Base-by-base conservation (phyloP, 495 filamentous ascomycete species). In the Hypoxylon rickii region DNA sequence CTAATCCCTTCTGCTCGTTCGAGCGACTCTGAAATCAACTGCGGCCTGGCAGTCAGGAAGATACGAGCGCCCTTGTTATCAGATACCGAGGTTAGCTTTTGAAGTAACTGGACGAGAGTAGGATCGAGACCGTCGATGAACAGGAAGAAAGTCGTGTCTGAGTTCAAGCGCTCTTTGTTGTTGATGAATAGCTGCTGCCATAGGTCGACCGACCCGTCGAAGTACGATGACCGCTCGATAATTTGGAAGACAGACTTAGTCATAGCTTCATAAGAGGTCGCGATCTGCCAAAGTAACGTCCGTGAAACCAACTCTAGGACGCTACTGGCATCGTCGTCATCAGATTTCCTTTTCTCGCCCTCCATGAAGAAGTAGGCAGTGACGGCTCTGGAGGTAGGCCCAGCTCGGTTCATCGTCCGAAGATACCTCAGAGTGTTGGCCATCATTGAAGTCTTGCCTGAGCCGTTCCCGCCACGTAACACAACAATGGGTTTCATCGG, bases 331-430 rank as follows among this genome's bases (percentile, higher is more conserved):
- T 65, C 53, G n/a, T 67, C 65, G 8, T 62, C 61, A 1, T 67
- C 61, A 17, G 50, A 29, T 43, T 67, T 67, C 40, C 64, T 72
- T 36, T 68, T 68, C 18, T 74, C 71, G n/a, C 65, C 68, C 17
- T 74, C 72, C 21, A 71, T 57, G 36, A 74, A 74, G 49, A 71
- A 74, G 44, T 73, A 74, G 7, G 62, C 70, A 0, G 65, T 56
- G 18, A 73, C 60, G 0, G 54, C 61, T 3, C 72, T 57, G 26
- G 67, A 64, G 1, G 63, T 65, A 3, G 70, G 70, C 2, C 55
- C 63, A 3, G 65, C 64, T n/a, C 57, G 51, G 4, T 48, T 67
- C 17, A 63, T 58, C 16, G 64, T 68, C 39, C 67, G 66, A 0
- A 74, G 55, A 12, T 56, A 55, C 37, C 61, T 64, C 31, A 74